Evolutionary conservation across 768 basidiomycete species (phyloP), one percentile per base, ranked within the genome.

Genomic region (Russula compacta): DNA sequence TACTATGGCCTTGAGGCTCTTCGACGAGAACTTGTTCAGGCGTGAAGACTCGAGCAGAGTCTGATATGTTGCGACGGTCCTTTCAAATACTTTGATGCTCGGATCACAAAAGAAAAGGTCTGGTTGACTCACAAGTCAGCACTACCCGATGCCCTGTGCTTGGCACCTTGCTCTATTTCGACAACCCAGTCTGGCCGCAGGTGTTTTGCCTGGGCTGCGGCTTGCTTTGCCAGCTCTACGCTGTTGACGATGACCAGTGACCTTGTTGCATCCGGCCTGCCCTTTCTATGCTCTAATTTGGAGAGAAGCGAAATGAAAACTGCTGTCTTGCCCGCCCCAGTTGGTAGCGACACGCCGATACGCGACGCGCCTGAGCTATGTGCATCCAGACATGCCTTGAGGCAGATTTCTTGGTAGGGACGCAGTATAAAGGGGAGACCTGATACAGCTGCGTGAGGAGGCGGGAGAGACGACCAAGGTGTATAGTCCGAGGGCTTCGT

Each of bases 11-110:
- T 87, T 92, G 63, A 91, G 72, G 49, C 63, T 68, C 10, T 71
- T 68, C 3, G 87, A 86, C 68, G 85, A 77, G 70, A 95, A 95
- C 70, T 95, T 95, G 6, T 76, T 76, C 57, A 93, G 69, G 19
- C 91, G 79, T 9, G 80, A 73, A 5, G 78, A 71, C 58, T 81
- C 85, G 38, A 84, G 76, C 11, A 95, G 76, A 0, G 90, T 95
- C 71, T 97, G 92, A 68, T 90, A 92, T 4, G 92, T 95, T 4
- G 91, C 92, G 47, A 95, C 82, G 0, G 92, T 94, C 24, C 90
- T 92, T 57, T 24, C 46, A 60, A 11, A 43, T 33, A 14, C 24
- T 58, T 58, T 36, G 58, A 58, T 29, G 38, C n/a, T 39, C n/a
- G 21, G 24, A 33, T 17, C 19, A 49, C n/a, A 11, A 44, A 15